phyloP scores from a whole-genome alignment of 345 rosid species.

The Camelina hispida region DNA sequence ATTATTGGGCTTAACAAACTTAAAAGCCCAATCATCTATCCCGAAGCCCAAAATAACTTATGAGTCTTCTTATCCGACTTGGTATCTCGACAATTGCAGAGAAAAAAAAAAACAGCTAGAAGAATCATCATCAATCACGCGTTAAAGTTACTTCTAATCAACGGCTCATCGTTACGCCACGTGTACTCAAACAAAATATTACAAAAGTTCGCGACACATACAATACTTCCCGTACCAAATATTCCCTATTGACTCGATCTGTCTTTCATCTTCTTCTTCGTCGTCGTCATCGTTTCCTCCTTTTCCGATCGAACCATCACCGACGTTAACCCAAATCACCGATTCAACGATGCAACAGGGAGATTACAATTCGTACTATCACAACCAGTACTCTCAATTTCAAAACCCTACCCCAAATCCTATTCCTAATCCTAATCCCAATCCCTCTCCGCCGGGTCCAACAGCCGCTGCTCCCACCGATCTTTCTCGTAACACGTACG shows the following conservation, averaged over 20 bases:
- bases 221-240: slow-evolving; percentile 14
- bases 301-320: slow-evolving; percentile 18
- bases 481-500: slow-evolving; percentile 57
- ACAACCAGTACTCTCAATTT: slow-evolving; percentile 54
- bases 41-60: background rate
- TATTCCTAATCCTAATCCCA: slow-evolving; percentile 60
- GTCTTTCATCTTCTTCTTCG: slow-evolving; percentile 22
- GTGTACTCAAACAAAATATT: background rate
- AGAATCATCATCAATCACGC: slow-evolving; percentile 25
- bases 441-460: slow-evolving; percentile 46
- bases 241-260: slow-evolving; percentile 41
- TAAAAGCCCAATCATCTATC: background rate
- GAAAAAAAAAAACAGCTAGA: slow-evolving; percentile 3
- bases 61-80: background rate
- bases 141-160: slow-evolving; percentile 9
- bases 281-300: slow-evolving; percentile 28
- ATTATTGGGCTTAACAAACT: slow-evolving; percentile 15
- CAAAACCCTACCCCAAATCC: slow-evolving; percentile 53
- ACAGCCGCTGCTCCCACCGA: slow-evolving; percentile 47
- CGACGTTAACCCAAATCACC: slow-evolving; percentile 19
- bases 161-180: slow-evolving; percentile 11
- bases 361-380: slow-evolving; percentile 72
- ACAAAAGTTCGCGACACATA: slow-evolving; percentile 20
- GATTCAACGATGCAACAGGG: slow-evolving; percentile 71
- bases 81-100: slow-evolving; percentile 9